Evolutionary conservation across 2,329 filamentous ascomycete species (phyloP).

Genomic region (Diaporthe helianthi): DNA sequence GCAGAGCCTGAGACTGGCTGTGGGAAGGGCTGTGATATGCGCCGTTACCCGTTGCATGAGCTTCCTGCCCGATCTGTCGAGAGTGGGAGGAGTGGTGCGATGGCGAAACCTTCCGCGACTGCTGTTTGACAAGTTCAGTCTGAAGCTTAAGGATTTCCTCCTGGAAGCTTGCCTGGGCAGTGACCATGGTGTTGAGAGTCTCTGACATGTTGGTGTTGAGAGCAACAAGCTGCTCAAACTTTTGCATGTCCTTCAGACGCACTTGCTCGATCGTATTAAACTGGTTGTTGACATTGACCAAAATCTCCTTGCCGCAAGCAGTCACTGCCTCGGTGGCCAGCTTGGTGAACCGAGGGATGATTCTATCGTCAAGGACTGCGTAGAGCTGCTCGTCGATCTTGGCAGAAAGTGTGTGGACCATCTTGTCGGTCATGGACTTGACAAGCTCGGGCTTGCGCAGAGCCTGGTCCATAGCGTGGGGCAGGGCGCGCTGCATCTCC

Average conservation of each 20-base stretch:
- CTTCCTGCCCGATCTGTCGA: slow-evolving; percentile 39
- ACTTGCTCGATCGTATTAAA: slow-evolving; percentile 57
- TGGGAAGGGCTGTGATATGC: slow-evolving; percentile 34
- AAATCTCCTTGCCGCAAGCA: slow-evolving; percentile 71
- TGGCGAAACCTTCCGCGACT: slow-evolving; percentile 36
- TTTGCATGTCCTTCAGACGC: slow-evolving; percentile 62
- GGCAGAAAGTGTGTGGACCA: slow-evolving; percentile 70
- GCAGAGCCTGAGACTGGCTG: slow-evolving; percentile 31
- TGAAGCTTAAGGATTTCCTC: slow-evolving; percentile 65
- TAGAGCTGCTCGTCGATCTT: slow-evolving; percentile 75
- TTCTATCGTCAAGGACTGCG: slow-evolving; percentile 64
- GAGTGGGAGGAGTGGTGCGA: slow-evolving; percentile 31
- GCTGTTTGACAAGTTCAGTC: slow-evolving; percentile 38
- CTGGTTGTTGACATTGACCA: slow-evolving; percentile 64
- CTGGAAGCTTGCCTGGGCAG: slow-evolving; percentile 73
- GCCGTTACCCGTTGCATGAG: slow-evolving; percentile 31
- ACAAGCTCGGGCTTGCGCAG: slow-evolving; percentile 78
- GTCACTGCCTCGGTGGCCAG: slow-evolving; percentile 72
- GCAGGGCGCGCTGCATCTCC: slow-evolving; percentile 76
- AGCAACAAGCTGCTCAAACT: slow-evolving; percentile 76
- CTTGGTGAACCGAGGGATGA: slow-evolving; percentile 71
- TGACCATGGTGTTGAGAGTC: slow-evolving; percentile 73
- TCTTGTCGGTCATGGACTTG: slow-evolving; percentile 74
- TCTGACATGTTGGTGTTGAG: slow-evolving; percentile 72
- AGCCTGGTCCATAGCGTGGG: slow-evolving; percentile 69